Conservation (phyloP, 345 rosid genomes). For the Lepidium africanum region DNA sequence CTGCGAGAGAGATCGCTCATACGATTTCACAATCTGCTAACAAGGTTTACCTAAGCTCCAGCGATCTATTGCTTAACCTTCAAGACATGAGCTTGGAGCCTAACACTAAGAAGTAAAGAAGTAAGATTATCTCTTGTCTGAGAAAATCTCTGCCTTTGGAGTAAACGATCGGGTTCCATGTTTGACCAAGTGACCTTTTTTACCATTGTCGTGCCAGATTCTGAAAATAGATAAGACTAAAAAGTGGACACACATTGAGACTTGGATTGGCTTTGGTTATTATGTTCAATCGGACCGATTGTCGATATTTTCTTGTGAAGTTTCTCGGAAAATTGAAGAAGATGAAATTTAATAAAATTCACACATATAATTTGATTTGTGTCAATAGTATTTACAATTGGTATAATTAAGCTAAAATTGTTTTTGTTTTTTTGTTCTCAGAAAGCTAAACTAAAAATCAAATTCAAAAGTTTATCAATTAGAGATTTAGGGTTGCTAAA, state of each 20-base stretch:
- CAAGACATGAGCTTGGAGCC: slow-evolving; percentile 55
- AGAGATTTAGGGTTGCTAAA: too few relatives aligned
- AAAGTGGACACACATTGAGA: not conserved
- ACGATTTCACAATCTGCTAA: slow-evolving; percentile 65
- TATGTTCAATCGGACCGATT: not conserved
- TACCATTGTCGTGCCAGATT: not conserved
- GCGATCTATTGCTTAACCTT: slow-evolving; percentile 75
- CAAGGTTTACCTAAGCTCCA: slow-evolving; percentile 67
- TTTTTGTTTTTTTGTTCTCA: too few relatives aligned
- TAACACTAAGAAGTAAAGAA: slow-evolving; percentile 36
- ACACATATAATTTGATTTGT: not conserved
- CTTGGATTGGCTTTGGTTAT: slow-evolving; percentile 1
- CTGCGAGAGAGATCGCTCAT: slow-evolving; percentile 85
- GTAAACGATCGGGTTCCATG: not conserved
- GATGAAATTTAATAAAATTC: not conserved
- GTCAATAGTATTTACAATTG: not conserved
- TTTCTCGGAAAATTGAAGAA: not conserved
- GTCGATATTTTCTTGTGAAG: slow-evolving; percentile 11
- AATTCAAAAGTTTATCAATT: too few relatives aligned
- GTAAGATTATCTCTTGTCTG: not conserved
- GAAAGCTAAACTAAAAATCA: too few relatives aligned
- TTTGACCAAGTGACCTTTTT: slow-evolving; percentile 1
- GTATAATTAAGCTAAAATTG: too few relatives aligned
- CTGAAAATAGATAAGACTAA: not conserved
- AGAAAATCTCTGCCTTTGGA: not conserved